A percentile compares a stretch with the other conserved stretches of the same genome.
These are phyloP conservation scores for Metschnikowia cubensis DNA, from an alignment of 805 yeast species.

Conservation along the genomic window DNA sequence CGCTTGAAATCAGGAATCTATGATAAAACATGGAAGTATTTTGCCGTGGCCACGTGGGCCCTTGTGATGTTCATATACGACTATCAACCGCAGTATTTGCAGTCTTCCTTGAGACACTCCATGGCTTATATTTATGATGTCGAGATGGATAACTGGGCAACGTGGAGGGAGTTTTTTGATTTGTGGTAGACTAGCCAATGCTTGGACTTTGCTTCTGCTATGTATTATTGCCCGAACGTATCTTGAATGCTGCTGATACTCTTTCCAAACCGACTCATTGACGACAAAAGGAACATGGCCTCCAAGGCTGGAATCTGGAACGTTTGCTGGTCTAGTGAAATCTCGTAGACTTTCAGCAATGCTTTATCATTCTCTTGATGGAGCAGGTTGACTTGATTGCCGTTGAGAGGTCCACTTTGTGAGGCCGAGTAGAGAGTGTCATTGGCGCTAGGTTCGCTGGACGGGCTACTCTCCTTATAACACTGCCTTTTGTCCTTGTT, in stretches of 20 bases:
- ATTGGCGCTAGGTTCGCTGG: not conserved
- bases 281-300: not conserved
- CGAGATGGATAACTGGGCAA: constrained; percentile 49
- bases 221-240: not conserved
- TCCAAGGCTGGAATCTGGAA: not conserved
- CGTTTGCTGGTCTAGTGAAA: not conserved
- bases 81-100: constrained; percentile 57
- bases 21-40: constrained; percentile 49
- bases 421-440: not conserved
- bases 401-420: not conserved
- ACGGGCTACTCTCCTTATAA: not conserved
- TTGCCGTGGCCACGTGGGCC: constrained; percentile 70
- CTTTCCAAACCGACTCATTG: not conserved
- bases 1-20: constrained; percentile 28
- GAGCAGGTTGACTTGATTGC: not conserved
- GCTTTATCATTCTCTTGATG: not conserved
- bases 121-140: constrained; percentile 69
- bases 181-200: not conserved
- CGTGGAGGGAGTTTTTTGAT: constrained; percentile 45
- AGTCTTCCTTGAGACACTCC: constrained; percentile 59
- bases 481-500: not conserved
- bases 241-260: not conserved
- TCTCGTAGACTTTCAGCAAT: not conserved
- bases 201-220: not conserved
- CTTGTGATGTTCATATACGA: constrained; percentile 67